Percentiles rank a stretch among this genome's conserved stretches.
phyloP scores from a whole-genome alignment of 768 basidiomycete species.

The Porphyrellus cyaneotinctus region DNA sequence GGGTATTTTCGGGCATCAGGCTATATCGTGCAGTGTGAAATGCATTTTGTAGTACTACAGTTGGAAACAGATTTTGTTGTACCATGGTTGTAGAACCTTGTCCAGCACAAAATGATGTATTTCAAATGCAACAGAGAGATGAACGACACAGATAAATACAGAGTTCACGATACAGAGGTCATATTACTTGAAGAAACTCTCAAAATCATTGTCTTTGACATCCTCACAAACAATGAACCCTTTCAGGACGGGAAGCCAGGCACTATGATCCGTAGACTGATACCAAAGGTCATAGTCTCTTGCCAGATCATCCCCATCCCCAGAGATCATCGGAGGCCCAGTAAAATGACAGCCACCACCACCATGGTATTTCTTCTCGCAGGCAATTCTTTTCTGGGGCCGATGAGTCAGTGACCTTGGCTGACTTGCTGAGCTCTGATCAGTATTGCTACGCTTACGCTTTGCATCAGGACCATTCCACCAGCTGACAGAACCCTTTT shows the following conservation, averaged over 20 bases:
- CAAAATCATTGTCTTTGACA: neutral
- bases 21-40: too few relatives aligned
- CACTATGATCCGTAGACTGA: neutral
- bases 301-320: neutral
- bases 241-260: neutral
- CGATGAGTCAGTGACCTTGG: neutral
- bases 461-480: neutral
- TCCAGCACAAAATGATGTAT: too few relatives aligned
- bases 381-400: neutral
- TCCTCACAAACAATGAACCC: neutral
- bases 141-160: too few relatives aligned
- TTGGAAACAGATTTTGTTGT: too few relatives aligned
- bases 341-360: neutral
- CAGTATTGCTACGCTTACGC: neutral
- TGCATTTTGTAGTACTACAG: too few relatives aligned
- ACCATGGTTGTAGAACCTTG: too few relatives aligned
- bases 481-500: neutral
- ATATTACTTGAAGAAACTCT: neutral
- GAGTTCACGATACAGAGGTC: too few relatives aligned
- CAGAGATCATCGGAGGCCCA: neutral
- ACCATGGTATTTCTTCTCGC: neutral
- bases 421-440: too few relatives aligned
- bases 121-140: too few relatives aligned
- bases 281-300: neutral
- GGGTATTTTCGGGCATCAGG: slow-evolving; percentile 1